A percentile compares a stretch with the other conserved stretches of the same genome.
Evolutionary conservation across 164 flowering plant genomes (phyloP).

Genomic region (Dillenia suffruticosa): DNA sequence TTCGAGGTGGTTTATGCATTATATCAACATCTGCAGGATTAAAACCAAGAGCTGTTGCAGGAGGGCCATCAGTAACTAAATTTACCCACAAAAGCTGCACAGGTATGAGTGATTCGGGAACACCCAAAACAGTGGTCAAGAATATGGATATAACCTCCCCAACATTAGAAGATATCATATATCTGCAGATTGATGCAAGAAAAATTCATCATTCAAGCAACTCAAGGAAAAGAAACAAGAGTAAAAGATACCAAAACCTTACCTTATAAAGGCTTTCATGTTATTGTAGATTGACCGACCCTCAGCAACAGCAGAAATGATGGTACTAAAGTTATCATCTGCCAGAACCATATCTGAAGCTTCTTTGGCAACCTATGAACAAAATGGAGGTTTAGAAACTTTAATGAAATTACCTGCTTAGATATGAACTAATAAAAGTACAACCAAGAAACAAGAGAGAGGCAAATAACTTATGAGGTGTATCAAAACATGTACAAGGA

Average conservation of each 20-base stretch:
- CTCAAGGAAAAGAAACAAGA: background rate
- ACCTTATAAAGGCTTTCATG: slow-evolving; percentile 97
- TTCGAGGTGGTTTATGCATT: slow-evolving; percentile 89
- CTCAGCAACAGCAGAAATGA: slow-evolving; percentile 86
- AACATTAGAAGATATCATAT: slow-evolving; percentile 94
- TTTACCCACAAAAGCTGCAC: slow-evolving; percentile 97
- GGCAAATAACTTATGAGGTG: too few species aligned
- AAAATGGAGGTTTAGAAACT: too few species aligned
- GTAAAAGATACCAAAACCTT: background rate
- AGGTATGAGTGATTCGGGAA: slow-evolving; percentile 91
- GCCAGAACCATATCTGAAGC: slow-evolving; percentile 96
- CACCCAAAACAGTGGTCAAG: slow-evolving; percentile 81
- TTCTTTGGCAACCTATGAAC: slow-evolving; percentile 82
- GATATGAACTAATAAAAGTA: too few species aligned
- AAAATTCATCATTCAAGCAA: background rate
- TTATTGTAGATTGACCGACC: slow-evolving; percentile 89
- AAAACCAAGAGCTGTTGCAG: slow-evolving; percentile 96
- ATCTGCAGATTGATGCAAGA: slow-evolving; percentile 43
- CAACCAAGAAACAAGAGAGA: too few species aligned
- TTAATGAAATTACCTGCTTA: too few species aligned
- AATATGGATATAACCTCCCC: slow-evolving; percentile 95
- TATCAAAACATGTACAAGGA: too few species aligned
- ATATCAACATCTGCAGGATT: slow-evolving; percentile 88
- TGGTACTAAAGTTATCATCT: slow-evolving; percentile 86
- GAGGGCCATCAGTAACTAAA: slow-evolving; percentile 96